Base-by-base conservation (phyloP, 768 basidiomycete species). In the Piloderma croceum region DNA sequence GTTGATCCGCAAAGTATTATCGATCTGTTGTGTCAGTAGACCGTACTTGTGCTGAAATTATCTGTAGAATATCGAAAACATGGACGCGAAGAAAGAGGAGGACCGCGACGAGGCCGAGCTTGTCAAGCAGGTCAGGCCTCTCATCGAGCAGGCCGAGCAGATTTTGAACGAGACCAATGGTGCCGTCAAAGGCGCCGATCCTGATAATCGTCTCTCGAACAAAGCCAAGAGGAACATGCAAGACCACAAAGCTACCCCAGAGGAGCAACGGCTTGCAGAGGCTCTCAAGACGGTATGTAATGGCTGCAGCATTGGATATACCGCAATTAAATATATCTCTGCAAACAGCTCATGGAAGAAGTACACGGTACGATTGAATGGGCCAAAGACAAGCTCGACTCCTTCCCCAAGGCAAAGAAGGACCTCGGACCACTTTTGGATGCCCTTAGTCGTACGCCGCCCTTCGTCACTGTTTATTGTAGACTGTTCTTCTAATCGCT, bases 261-360 rank as follows among this genome's bases (percentile, higher is more conserved):
- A 35, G 20, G 34, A 35, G 34, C 34, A 35, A 19, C 34, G 34
- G 10, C 20, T 35, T 10, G 34, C 34, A 19, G 34, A 35, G 34
- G 9, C 34, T 9, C 20, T 35, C 10, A 35, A 35, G 20, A 35
- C 10, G 10, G 29, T 31, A 31, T 10, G 29, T 31, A 10, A 15
- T 17, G 17, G 10, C 10, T 31, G 10, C 10, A 31, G 17, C 29
- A 10, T 17, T 10, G 29, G 10, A 31, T 31, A 31, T 31, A 15
- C 29, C 10, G 29, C 10, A 15, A 15, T 31, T 31, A 15, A 31
- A 10, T 10, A 10, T 31, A 31, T 31, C 29, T n/a, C n/a, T n/a
- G 29, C 15, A 15, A 10, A 10, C 29, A 35, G 34, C 20, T 35
- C 17, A 35, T 19, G 34, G 34, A 13, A 10, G 34, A 35, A 19